phyloP scores from a whole-genome alignment of 352 stramenopile species.

The Elongisporangium prolatum region DNA sequence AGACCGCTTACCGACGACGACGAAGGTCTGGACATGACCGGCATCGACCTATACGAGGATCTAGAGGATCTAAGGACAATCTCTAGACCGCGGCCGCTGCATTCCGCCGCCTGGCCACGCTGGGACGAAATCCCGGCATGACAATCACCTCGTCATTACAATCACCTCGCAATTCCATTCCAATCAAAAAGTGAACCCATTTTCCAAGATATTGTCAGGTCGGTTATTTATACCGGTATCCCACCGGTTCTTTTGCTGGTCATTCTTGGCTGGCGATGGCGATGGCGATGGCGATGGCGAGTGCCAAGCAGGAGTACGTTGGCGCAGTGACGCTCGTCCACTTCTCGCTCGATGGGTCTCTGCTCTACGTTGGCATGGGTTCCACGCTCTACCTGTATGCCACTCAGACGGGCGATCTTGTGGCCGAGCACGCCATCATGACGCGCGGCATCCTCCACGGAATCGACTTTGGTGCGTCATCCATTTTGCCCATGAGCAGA shows the following conservation, averaged over 20 bases:
- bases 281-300: constrained; percentile 10
- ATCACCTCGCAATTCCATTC: background rate
- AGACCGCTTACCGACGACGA: background rate
- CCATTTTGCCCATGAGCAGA: too few relatives aligned
- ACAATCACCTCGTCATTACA: background rate
- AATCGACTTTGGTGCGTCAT: constrained; percentile 43
- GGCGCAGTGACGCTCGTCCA: constrained; percentile 79
- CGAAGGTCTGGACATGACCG: constrained; percentile 13
- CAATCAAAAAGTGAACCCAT: constrained; percentile 4
- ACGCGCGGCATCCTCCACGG: constrained; percentile 70
- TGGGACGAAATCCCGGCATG: background rate
- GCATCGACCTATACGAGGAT: constrained; percentile 9
- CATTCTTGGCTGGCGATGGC: constrained; percentile 1
- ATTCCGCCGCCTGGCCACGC: background rate
- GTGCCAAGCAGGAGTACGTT: constrained; percentile 67
- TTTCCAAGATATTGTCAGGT: background rate
- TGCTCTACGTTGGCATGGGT: constrained; percentile 75
- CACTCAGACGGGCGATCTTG: constrained; percentile 34
- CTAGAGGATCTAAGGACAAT: background rate
- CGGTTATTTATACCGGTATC: constrained; percentile 1
- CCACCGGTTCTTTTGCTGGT: background rate
- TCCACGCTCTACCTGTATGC: constrained; percentile 64
- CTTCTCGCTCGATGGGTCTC: constrained; percentile 61
- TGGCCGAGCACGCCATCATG: constrained; percentile 41
- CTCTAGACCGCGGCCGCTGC: background rate